phyloP scores from a whole-genome alignment of 768 basidiomycete species.

The Mycena sanguinolenta region DNA sequence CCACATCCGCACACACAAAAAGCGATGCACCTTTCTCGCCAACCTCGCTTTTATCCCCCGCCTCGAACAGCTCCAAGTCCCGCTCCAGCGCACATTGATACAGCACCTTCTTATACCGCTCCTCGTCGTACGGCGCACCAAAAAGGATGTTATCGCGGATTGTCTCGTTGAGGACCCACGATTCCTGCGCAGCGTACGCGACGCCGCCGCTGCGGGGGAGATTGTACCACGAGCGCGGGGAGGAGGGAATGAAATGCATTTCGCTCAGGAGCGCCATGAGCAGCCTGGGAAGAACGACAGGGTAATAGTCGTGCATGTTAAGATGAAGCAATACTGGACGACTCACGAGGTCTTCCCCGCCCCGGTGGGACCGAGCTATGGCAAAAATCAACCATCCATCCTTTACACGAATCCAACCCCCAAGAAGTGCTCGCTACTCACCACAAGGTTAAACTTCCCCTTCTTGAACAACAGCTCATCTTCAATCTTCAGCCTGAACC shows the following conservation, averaged over 20 bases:
- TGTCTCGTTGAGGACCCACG: slow-evolving; percentile 88
- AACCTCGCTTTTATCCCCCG: slow-evolving; percentile 48
- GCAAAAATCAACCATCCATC: neutral
- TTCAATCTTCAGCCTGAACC: slow-evolving; percentile 64
- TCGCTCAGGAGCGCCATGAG: slow-evolving; percentile 77
- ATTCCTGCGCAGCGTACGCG: slow-evolving; percentile 87
- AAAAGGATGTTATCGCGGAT: slow-evolving; percentile 89
- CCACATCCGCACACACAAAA: no score
- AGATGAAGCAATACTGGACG: no score
- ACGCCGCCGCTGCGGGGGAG: slow-evolving; percentile 79
- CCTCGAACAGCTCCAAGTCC: slow-evolving; percentile 74
- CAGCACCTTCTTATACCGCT: slow-evolving; percentile 83
- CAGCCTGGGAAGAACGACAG: slow-evolving; percentile 40
- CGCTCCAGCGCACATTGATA: slow-evolving; percentile 80
- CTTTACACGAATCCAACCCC: slow-evolving; percentile 39
- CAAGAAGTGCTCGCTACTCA: no score
- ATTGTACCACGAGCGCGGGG: slow-evolving; percentile 73
- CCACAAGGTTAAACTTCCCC: slow-evolving; percentile 67
- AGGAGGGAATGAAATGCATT: slow-evolving; percentile 72
- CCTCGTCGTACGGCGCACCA: slow-evolving; percentile 82
- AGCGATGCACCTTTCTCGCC: slow-evolving; percentile 65
- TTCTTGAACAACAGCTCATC: slow-evolving; percentile 68
- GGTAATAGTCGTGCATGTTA: no score
- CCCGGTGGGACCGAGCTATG: slow-evolving; percentile 33
- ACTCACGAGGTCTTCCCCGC: slow-evolving; percentile 68